Evolutionary conservation across 78 protist genomes (phyloP), one percentile per base, ranked within the genome.

Genomic region (Cyanophora paradoxa): DNA sequence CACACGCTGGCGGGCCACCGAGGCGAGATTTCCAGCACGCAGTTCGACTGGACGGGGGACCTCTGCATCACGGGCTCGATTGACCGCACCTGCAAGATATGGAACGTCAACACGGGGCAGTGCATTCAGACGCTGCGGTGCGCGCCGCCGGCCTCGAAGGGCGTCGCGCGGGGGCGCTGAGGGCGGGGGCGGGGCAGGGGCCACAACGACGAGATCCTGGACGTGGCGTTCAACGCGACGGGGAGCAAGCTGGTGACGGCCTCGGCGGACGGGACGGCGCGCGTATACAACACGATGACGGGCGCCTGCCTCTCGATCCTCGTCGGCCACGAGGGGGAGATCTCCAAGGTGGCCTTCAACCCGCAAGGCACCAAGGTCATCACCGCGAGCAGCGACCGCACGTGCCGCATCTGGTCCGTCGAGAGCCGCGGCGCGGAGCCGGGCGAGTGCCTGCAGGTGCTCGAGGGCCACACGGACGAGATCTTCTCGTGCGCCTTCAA

Each of bases 391-490:
- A 17, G 22, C 13, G 93, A 85, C 78, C 57, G 70, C 8, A 82
- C 89, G 24, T 84, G 88, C 79, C 78, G 77, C 14, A 33, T 89
- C 13, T 89, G 93, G 93, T 11, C 26, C 46, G 71, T 69, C 7
- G n/a, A n/a, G n/a, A n/a, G n/a, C n/a, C n/a, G n/a, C n/a, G n/a
- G n/a, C n/a, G 75, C 48, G 48, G 85, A 81, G 31, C 59, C 73
- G 8, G 93, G 90, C 62, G 82, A 72, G 44, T 76, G 59, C 69
- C 66, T 76, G 71, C 81, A 57, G 56, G 57, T 76, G 11, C 72
- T 86, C 14, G 85, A 86, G 50, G 91, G 91, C 16, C 91, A 86
- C 71, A 46, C 74, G 13, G 87, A 86, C 66, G 91, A 86, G 66
- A 69, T 88, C 42, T 84, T 83, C 63, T 42, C 62, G 16, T 67